Percentiles rank a stretch among this genome's conserved stretches.
These are phyloP conservation scores for Ophiosphaerella narmari DNA, from an alignment of 2,329 filamentous ascomycete genomes.

Conservation along the genomic window DNA sequence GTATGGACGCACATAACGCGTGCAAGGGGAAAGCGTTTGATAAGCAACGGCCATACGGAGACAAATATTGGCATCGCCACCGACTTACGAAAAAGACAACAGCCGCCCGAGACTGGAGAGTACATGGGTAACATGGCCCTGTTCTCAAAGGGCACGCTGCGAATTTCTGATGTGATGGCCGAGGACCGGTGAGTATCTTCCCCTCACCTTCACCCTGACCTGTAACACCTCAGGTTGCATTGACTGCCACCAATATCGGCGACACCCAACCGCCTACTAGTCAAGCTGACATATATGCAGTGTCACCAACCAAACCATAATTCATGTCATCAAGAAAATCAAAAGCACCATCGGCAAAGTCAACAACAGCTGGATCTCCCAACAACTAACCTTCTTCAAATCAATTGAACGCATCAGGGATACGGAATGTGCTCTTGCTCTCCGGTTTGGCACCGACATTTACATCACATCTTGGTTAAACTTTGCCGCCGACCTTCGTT, in stretches of 20 bases:
- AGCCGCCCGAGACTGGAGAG: slow-evolving; percentile 24
- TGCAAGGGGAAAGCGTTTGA: slow-evolving; percentile 30
- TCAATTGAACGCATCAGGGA: slow-evolving; percentile 35
- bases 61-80: slow-evolving; percentile 38
- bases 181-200: slow-evolving; percentile 35
- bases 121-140: slow-evolving; percentile 43
- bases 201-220: background rate
- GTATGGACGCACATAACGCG: slow-evolving; percentile 45
- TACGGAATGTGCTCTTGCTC: slow-evolving; percentile 34
- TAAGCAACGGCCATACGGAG: slow-evolving; percentile 19
- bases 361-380: slow-evolving; percentile 37
- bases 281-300: slow-evolving; percentile 23
- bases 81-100: slow-evolving; percentile 34
- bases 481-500: slow-evolving; percentile 37
- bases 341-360: slow-evolving; percentile 33
- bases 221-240: slow-evolving; percentile 9
- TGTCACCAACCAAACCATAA: slow-evolving; percentile 37
- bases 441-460: slow-evolving; percentile 38
- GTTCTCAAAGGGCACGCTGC: slow-evolving; percentile 33
- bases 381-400: slow-evolving; percentile 38
- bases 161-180: slow-evolving; percentile 27
- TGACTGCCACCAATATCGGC: slow-evolving; percentile 8
- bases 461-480: slow-evolving; percentile 45
- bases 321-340: slow-evolving; percentile 32
- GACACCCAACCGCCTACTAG: slow-evolving; percentile 3